Conservation (phyloP, 805 yeast species). For the Metschnikowia noctiluminum region DNA sequence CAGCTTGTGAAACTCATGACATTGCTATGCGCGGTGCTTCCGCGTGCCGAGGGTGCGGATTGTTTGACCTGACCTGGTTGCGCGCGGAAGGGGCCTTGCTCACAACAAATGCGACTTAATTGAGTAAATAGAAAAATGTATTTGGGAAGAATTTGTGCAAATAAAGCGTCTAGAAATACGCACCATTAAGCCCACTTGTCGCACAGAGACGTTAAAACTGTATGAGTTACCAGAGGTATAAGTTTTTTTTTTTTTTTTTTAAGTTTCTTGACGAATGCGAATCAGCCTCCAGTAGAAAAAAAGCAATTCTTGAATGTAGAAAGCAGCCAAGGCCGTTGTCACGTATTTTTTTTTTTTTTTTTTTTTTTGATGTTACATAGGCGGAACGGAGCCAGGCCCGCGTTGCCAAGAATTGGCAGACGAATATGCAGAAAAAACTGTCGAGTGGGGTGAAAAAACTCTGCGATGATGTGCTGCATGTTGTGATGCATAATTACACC, state of each 20-base stretch:
- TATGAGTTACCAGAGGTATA: too few species aligned
- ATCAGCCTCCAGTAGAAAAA: too few species aligned
- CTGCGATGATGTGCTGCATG: constrained; percentile 1
- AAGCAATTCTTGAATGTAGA: too few species aligned
- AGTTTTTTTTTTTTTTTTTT: too few species aligned
- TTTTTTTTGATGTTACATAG: neutral
- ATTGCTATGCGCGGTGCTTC: constrained; percentile 12
- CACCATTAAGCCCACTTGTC: neutral
- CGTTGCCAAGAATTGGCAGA: constrained; percentile 2
- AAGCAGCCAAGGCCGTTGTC: too few species aligned
- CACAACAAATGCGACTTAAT: too few species aligned
- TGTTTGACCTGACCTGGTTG: too few species aligned
- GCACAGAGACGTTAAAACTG: too few species aligned
- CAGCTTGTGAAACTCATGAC: constrained; percentile 41
- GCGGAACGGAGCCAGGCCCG: constrained; percentile 2
- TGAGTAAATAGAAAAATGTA: too few species aligned
- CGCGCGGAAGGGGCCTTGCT: too few species aligned
- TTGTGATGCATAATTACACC: neutral
- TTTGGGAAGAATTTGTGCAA: neutral
- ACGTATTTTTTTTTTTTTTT: too few species aligned
- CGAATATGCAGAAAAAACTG: neutral
- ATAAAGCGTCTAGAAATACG: neutral
- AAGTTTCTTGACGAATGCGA: too few species aligned
- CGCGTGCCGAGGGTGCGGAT: constrained; percentile 9
- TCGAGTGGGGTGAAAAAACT: neutral